Conservation (phyloP, 2,329 filamentous ascomycete species). For the Penicillium sp. region DNA sequence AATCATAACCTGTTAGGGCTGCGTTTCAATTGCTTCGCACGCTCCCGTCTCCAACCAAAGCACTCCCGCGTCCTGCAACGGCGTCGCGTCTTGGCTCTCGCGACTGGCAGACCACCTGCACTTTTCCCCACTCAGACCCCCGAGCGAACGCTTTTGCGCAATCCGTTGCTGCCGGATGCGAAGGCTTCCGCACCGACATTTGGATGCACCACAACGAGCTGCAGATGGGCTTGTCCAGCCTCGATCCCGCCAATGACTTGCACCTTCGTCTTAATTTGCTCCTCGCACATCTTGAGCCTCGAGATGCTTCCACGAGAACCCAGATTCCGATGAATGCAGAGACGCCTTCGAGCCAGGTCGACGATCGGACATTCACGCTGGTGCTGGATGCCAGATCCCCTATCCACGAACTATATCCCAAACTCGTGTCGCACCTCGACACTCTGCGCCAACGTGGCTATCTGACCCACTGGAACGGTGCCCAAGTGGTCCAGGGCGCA, state of each 20-base stretch:
- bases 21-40: slow-evolving; percentile 13
- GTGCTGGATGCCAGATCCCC: slow-evolving; percentile 25
- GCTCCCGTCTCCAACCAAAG: slow-evolving; percentile 1
- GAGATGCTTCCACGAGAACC: slow-evolving; percentile 1
- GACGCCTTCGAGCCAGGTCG: slow-evolving; percentile 2
- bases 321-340: neutral
- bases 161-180: slow-evolving; percentile 25
- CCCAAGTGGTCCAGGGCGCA: slow-evolving; percentile 17
- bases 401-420: slow-evolving; percentile 14
- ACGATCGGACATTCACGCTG: slow-evolving; percentile 20
- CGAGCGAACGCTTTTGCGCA: slow-evolving; percentile 21
- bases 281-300: slow-evolving; percentile 14
- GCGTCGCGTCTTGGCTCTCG: slow-evolving; percentile 11
- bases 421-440: slow-evolving; percentile 19
- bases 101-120: slow-evolving; percentile 19
- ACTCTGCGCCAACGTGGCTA: slow-evolving; percentile 21
- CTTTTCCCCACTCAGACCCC: slow-evolving; percentile 20
- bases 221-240: slow-evolving; percentile 18
- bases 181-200: slow-evolving; percentile 26
- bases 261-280: slow-evolving; percentile 26
- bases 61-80: slow-evolving; percentile 9
- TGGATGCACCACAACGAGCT: slow-evolving; percentile 26
- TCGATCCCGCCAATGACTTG: slow-evolving; percentile 17
- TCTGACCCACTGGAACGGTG: slow-evolving; percentile 24
- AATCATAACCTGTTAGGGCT: slow-evolving; percentile 7